Conservation (phyloP, 345 rosid species). For the Geranium brycei region DNA sequence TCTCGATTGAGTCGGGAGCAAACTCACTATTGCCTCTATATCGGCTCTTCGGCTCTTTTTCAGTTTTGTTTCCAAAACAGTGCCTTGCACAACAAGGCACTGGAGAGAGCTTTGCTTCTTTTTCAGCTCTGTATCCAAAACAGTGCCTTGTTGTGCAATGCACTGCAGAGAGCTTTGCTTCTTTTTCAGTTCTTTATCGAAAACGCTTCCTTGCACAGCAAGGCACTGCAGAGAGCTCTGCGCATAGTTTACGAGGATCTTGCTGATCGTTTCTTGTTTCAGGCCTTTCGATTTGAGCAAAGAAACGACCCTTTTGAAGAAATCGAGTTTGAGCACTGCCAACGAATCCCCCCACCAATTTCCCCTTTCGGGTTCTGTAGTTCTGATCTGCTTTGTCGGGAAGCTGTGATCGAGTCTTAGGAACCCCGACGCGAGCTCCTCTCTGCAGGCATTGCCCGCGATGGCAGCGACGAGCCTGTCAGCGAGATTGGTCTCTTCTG, state of each 20-base stretch:
- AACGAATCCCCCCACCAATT: conserved; percentile 94
- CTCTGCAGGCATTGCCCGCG: conserved; percentile 83
- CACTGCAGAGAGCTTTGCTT: conserved; percentile 42
- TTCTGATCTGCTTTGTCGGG: conserved; percentile 7
- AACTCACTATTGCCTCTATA: conserved; percentile 57
- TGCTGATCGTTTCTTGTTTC: conserved; percentile 88
- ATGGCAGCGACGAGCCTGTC: conserved; percentile 54
- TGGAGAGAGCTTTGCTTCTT: conserved; percentile 36
- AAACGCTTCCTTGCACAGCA: conserved; percentile 30
- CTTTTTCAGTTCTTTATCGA: conserved; percentile 60
- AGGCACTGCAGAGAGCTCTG: conserved; percentile 35
- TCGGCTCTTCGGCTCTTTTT: no score
- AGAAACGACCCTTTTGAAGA: conserved; percentile 70
- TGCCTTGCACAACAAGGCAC: conserved; percentile 21
- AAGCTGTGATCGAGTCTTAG: conserved; percentile 69
- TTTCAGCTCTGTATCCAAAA: conserved; percentile 47
- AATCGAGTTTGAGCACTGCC: conserved; percentile 52
- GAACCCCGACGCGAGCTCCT: conserved; percentile 90
- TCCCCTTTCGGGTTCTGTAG: no score
- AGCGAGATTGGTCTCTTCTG: conserved; percentile 73
- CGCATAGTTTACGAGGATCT: conserved; percentile 70
- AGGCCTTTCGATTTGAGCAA: conserved; percentile 84
- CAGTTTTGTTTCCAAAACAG: no score
- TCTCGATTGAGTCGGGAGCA: conserved; percentile 82
- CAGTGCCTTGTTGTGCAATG: conserved; percentile 26